These are phyloP conservation scores for Hibiscus mutabilis DNA, from an alignment of 345 rosid genomes.

Conservation along the genomic window DNA sequence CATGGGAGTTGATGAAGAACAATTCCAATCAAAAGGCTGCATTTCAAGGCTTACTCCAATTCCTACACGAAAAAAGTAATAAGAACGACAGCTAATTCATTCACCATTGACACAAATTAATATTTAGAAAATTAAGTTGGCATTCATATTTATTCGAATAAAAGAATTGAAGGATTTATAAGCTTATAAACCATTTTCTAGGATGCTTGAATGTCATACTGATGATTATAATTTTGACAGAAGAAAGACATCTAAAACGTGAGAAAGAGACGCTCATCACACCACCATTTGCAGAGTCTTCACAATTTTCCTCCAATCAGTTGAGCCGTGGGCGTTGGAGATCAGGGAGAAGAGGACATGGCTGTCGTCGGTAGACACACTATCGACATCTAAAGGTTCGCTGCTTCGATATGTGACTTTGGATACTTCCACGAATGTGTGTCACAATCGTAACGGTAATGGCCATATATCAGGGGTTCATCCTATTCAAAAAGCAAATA, in stretches of 20 bases:
- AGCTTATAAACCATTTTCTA: not conserved
- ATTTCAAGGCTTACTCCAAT: constrained; percentile 9
- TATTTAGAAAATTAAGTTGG: not conserved
- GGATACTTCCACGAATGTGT: too few relatives aligned
- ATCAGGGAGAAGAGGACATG: not conserved
- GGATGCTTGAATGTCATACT: not conserved
- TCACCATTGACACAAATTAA: not conserved
- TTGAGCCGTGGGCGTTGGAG: not conserved
- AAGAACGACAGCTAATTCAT: not conserved
- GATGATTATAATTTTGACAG: not conserved
- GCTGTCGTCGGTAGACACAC: not conserved
- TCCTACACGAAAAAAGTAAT: not conserved
- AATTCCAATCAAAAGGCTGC: constrained; percentile 2
- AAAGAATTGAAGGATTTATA: not conserved
- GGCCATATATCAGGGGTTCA: too few relatives aligned
- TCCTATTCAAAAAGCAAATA: too few relatives aligned
- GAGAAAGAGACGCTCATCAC: not conserved
- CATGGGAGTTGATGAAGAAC: constrained; percentile 21
- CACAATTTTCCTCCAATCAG: not conserved
- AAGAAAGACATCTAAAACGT: not conserved
- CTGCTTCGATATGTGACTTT: too few relatives aligned
- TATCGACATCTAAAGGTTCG: too few relatives aligned
- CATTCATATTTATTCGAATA: too few relatives aligned
- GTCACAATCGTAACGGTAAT: too few relatives aligned
- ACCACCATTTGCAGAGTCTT: not conserved